Evolutionary conservation across 345 rosid species (phyloP).

Genomic region (Raphanus sativus): DNA sequence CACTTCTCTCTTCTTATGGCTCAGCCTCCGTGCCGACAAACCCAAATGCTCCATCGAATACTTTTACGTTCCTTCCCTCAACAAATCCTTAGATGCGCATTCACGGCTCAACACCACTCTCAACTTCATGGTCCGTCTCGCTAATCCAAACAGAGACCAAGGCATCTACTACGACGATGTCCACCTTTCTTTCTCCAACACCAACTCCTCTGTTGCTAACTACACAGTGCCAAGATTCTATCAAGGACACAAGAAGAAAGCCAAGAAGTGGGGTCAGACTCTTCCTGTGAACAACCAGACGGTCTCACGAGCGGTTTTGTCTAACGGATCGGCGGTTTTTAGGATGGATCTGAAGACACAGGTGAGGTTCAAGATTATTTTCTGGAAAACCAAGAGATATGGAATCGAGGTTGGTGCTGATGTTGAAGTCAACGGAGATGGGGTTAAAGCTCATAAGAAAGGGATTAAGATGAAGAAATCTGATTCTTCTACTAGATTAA

Average conservation of each 20-base stretch:
- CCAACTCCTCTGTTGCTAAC: constrained; percentile 20
- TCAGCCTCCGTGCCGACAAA: background rate
- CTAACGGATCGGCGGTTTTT: constrained; percentile 44
- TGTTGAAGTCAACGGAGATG: constrained; percentile 46
- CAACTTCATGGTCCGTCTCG: constrained; percentile 46
- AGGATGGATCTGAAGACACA: constrained; percentile 65
- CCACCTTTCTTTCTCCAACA: constrained; percentile 45
- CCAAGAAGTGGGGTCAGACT: constrained; percentile 40
- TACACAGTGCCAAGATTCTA: constrained; percentile 43
- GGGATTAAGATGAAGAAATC: constrained; percentile 47
- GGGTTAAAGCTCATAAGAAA: constrained; percentile 30
- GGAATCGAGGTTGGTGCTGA: constrained; percentile 50
- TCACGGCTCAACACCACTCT: constrained; percentile 39
- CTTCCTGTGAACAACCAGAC: constrained; percentile 33
- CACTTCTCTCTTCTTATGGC: background rate
- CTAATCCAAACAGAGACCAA: constrained; percentile 69
- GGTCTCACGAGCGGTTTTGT: constrained; percentile 39
- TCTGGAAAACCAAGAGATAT: constrained; percentile 59
- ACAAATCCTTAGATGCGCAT: constrained; percentile 38
- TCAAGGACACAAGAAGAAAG: constrained; percentile 74
- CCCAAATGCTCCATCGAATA: constrained; percentile 53
- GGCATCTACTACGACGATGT: constrained; percentile 68
- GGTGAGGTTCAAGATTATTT: constrained; percentile 71
- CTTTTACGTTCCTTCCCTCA: constrained; percentile 62
- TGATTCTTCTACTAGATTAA: constrained; percentile 24